Conservation (phyloP, 352 stramenopile species). For the Globisporangium apiculatum region DNA sequence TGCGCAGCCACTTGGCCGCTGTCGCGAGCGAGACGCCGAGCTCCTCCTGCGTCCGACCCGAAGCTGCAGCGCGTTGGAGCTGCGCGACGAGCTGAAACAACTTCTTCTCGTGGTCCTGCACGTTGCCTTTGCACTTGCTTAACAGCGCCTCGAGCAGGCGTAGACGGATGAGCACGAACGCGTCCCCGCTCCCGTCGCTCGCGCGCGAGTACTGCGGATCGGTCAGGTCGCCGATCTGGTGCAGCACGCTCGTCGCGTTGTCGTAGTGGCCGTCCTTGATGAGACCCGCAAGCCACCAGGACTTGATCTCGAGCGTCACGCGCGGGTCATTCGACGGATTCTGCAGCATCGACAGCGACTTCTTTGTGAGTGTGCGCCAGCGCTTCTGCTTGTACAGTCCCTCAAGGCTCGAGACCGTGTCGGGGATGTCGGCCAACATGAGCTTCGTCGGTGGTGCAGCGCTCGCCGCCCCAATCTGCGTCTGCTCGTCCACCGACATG, state of each 20-base stretch:
- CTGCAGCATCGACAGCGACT: constrained; percentile 66
- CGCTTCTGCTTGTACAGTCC: constrained; percentile 55
- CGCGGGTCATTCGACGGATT: constrained; percentile 36
- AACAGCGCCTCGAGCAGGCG: constrained; percentile 58
- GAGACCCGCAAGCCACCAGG: constrained; percentile 71
- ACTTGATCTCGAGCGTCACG: constrained; percentile 63
- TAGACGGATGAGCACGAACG: constrained; percentile 54
- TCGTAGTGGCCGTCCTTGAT: constrained; percentile 79
- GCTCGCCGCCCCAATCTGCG: constrained; percentile 12
- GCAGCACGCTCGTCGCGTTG: constrained; percentile 58
- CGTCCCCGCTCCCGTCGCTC: constrained; percentile 11
- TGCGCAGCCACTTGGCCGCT: constrained; percentile 44
- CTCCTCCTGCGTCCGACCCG: constrained; percentile 19
- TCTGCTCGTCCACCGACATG: constrained; percentile 32
- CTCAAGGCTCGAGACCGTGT: constrained; percentile 47
- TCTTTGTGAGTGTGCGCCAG: constrained; percentile 72
- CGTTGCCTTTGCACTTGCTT: constrained; percentile 61
- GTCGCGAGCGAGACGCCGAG: constrained; percentile 27
- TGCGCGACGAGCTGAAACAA: constrained; percentile 46
- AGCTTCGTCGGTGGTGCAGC: constrained; percentile 22
- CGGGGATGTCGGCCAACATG: constrained; percentile 48
- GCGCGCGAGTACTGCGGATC: constrained; percentile 15
- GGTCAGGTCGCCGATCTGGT: constrained; percentile 67
- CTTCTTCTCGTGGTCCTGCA: constrained; percentile 53
- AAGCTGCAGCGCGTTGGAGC: constrained; percentile 17